Conservation (phyloP, 1,139 yeast genomes). For the Nakaseomyces uthaithaninus region DNA sequence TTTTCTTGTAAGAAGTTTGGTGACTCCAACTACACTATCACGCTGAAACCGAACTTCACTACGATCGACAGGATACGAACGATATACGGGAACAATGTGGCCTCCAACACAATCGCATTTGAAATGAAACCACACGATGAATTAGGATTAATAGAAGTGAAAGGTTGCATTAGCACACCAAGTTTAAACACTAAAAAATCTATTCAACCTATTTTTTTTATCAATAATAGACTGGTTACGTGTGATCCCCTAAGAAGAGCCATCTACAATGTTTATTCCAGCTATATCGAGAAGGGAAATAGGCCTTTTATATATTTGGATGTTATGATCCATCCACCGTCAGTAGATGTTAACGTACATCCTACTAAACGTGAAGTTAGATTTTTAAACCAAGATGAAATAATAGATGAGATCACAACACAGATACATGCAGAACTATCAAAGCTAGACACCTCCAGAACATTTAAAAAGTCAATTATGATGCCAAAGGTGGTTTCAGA, state of each 20-base stretch:
- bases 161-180: constrained; percentile 64
- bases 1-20: constrained; percentile 75
- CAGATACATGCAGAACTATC: constrained; percentile 45
- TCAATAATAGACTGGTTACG: constrained; percentile 72
- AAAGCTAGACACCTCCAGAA: constrained; percentile 59
- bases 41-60: constrained; percentile 42
- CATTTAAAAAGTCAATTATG: constrained; percentile 43
- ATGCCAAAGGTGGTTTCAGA: constrained; percentile 4
- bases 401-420: constrained; percentile 52
- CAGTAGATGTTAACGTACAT: constrained; percentile 87
- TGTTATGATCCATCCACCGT: constrained; percentile 53
- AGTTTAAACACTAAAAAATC: constrained; percentile 64
- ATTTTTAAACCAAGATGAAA: constrained; percentile 79
- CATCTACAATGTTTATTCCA: constrained; percentile 51
- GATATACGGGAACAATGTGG: constrained; percentile 64
- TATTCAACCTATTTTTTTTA: constrained; percentile 65
- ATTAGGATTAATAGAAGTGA: constrained; percentile 43
- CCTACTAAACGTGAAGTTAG: constrained; percentile 93
- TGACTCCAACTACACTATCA: constrained; percentile 48
- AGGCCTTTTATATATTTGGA: constrained; percentile 73
- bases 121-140: constrained; percentile 30
- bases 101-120: constrained; percentile 48
- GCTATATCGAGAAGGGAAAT: constrained; percentile 71
- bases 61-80: constrained; percentile 61
- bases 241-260: constrained; percentile 78